Percentiles rank a stretch among this genome's conserved stretches.
Conservation (phyloP, 306 rosid species). For the Pyrus betulifolia region DNA sequence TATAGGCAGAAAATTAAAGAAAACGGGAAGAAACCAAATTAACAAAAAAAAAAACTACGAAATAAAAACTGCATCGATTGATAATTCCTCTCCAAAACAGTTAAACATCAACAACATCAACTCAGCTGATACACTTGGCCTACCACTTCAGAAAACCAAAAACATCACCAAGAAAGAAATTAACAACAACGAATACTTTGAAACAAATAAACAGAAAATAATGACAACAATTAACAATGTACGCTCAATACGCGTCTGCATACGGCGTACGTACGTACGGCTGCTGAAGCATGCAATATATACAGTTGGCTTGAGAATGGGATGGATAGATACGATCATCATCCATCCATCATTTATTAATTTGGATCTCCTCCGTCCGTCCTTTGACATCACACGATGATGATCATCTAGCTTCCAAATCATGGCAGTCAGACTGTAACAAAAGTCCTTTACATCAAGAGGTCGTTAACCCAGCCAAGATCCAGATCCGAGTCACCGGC, state of each 20-base stretch:
- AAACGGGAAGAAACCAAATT: neutral
- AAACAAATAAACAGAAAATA: neutral
- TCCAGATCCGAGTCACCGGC: constrained; percentile 44
- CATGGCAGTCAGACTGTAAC: neutral
- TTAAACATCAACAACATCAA: neutral
- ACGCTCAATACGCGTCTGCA: constrained; percentile 18
- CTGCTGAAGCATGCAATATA: constrained; percentile 27
- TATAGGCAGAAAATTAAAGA: neutral
- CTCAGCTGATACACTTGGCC: neutral
- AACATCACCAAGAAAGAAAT: neutral
- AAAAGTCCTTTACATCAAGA: constrained; percentile 43
- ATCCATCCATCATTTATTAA: neutral
- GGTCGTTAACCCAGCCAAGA: constrained; percentile 89
- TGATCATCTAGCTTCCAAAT: neutral
- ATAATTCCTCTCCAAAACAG: neutral
- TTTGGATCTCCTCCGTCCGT: neutral
- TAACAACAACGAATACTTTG: neutral
- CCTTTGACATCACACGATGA: neutral
- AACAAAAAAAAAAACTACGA: neutral
- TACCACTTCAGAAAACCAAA: neutral
- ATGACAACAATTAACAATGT: constrained; percentile 8
- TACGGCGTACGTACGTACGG: constrained; percentile 12
- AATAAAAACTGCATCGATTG: neutral
- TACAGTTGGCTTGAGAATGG: constrained; percentile 27
- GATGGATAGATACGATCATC: neutral